Conservation (phyloP, 129 eudicot genomes). For the Cynara cardunculus region DNA sequence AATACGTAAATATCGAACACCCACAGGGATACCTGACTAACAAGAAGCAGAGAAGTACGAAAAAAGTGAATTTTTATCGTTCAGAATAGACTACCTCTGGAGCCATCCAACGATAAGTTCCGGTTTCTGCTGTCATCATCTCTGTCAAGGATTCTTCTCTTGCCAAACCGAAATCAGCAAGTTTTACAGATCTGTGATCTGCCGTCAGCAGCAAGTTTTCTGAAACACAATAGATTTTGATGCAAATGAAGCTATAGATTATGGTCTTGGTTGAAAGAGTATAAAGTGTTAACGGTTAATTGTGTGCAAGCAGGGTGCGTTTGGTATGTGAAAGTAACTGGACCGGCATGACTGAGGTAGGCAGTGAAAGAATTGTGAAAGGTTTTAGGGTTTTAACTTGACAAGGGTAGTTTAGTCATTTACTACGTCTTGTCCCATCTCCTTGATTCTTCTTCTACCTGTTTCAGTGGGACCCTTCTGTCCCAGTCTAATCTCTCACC, state of each 20-base stretch:
- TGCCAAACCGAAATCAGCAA: constrained; percentile 88
- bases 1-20: neutral
- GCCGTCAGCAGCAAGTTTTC: constrained; percentile 80
- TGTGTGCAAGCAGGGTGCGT: neutral
- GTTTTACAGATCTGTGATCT: constrained; percentile 63
- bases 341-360: neutral
- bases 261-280: neutral
- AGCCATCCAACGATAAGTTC: constrained; percentile 94
- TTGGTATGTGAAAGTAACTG: neutral
- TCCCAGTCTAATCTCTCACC: neutral
- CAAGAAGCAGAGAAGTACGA: neutral
- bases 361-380: neutral
- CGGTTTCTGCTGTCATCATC: constrained; percentile 92
- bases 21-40: neutral
- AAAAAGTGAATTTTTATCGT: neutral
- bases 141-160: constrained; percentile 86
- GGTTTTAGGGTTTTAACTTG: neutral
- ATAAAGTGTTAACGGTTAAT: neutral
- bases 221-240: constrained; percentile 28
- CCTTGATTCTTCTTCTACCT: neutral
- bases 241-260: neutral
- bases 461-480: neutral
- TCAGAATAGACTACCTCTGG: constrained; percentile 51
- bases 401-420: neutral
- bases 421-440: neutral